These are phyloP conservation scores for Blastocystis sp. DNA, from an alignment of 352 stramenopile genomes.

Conservation along the genomic window DNA sequence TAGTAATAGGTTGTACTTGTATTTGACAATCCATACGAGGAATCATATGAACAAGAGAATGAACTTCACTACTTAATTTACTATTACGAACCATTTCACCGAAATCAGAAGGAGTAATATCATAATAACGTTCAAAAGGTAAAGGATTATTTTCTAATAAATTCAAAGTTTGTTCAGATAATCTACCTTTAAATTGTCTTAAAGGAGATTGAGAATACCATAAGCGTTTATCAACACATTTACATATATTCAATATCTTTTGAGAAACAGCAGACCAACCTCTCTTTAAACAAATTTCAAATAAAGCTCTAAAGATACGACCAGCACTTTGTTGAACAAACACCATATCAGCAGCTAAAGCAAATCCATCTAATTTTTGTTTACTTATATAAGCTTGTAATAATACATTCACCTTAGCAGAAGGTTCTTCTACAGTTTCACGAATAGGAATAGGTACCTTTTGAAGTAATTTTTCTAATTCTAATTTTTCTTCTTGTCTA, in stretches of 20 bases:
- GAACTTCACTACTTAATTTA: conserved; percentile 86
- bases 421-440: conserved; percentile 63
- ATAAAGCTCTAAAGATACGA: conserved; percentile 88
- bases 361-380: conserved; percentile 87
- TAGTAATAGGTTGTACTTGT: conserved; percentile 88
- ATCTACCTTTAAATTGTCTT: conserved; percentile 71
- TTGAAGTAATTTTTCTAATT: conserved; percentile 83
- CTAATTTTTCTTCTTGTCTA: conserved; percentile 88
- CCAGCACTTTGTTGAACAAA: conserved; percentile 89
- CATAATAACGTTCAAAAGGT: conserved; percentile 83
- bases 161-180: conserved; percentile 79
- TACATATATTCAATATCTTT: conserved; percentile 81
- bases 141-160: conserved; percentile 96
- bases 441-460: conserved; percentile 95
- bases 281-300: conserved; percentile 88
- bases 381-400: conserved; percentile 95
- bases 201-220: conserved; percentile 89
- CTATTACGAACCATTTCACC: conserved; percentile 79
- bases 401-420: conserved; percentile 93
- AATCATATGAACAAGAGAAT: conserved; percentile 94
- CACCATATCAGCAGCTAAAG: conserved; percentile 88
- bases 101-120: conserved; percentile 85
- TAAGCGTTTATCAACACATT: conserved; percentile 94
- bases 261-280: conserved; percentile 77
- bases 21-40: conserved; percentile 79